Base-by-base conservation (phyloP, 2,329 filamentous ascomycete species). In the Fusarium solani-melongenae region DNA sequence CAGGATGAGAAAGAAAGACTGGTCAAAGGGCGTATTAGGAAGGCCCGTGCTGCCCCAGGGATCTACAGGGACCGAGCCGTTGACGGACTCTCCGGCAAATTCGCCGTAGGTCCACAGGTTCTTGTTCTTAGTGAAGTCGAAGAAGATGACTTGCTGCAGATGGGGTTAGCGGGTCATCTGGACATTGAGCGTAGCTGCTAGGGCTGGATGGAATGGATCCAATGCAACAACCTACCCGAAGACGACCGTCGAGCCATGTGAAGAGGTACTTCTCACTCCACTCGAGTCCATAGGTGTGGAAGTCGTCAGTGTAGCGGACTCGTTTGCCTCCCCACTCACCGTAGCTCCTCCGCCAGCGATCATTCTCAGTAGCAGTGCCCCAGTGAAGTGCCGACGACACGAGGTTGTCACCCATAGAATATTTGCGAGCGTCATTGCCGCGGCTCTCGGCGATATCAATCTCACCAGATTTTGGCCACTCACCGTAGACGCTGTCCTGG, bases 381-480 rank as follows among this genome's bases (percentile, higher is more conserved):
- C 86, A 88, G 71, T 87, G 86, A 31, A 88, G 73, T 7, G 86
- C 82, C 36, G 82, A 82, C 11, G 79, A 82, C 51, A 83, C 77
- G 6, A 82, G 77, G 68, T 88, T 82, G 14, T 65, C 83, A 77
- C 51, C 86, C 74, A 76, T 76, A 5, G 66, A 46, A 36, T 76
- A 76, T 2, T 12, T 60, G 22, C 55, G 70, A 82, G 56, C 85
- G 77, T 79, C 77, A 71, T 89, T 89, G 38, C 88, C 87, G 36
- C 86, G 81, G 31, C 81, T 80, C 79, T 88, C 86, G 65, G 83
- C 81, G 63, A 89, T 86, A 76, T 89, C 87, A 65, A 89, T 89
- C 78, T 89, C 87, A 11, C 87, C 87, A 38, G 83, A 86, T 17
- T 80, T 77, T 2, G 87, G 87, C 87, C 87, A 89, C 17, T 77